Evolutionary conservation across 2,329 filamentous ascomycete genomes (phyloP), one percentile per base, ranked within the genome.

Genomic region (Neofusicoccum sp.): DNA sequence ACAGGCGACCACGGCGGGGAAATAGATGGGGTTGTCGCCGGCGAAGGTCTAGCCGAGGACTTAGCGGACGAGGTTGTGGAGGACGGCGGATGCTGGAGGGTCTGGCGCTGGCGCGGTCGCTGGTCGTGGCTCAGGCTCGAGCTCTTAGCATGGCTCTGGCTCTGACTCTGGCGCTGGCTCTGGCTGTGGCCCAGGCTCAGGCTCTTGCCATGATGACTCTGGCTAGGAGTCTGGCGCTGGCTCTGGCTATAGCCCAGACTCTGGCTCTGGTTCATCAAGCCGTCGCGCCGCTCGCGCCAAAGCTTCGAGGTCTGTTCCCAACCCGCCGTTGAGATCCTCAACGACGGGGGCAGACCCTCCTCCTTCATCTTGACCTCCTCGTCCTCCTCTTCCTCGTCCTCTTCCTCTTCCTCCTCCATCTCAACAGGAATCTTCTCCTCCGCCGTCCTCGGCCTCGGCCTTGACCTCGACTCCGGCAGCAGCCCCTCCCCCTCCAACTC

Each of bases 231-330:
- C 14, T 41, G 22, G 6, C n/a, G 33, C n/a, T 54, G 29, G 14
- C 22, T 16, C 4, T 56, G 29, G 4, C 39, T 14, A n/a, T 54
- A 14, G 14, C 22, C 34, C 4, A 43, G 29, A 3, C 39, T 14
- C 37, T 33, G 52, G 9, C 41, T 37, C 31, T 58, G 54, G 12
- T 9, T 56, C 6, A 22, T 11, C 12, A 43, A 56, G 14, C 29
- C 54, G 4, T 58, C 39, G 29, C 54, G 54, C 11, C 54, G 54
- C 54, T 47, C 54, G 31, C 54, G 54, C 54, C 54, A 58, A 31
- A 58, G 11, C 7, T 45, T 58, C 6, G 54, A 58, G 6, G 54
- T 45, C 39, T 58, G 54, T 16, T 58, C 54, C 54, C 54, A 58
- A 3, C 41, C 41, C 6, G 14, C 14, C 12, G 54, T 47, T 6